Evolutionary conservation across 345 rosid genomes (phyloP), one percentile per base, ranked within the genome.

Genomic region (Bretschneidera sinensis): DNA sequence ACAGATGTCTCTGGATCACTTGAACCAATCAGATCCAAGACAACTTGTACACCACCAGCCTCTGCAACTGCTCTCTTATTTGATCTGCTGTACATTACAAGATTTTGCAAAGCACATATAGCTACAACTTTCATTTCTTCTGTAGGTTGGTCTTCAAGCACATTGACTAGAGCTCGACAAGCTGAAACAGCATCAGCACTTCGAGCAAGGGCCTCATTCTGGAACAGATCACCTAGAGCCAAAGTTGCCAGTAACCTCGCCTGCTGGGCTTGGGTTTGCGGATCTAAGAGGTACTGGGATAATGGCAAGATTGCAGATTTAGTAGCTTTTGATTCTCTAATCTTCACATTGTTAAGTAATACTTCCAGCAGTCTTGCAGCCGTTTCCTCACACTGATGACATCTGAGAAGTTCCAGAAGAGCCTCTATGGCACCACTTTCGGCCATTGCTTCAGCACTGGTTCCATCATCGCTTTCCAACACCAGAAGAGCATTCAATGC

Each of bases 71-170:
- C 99, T 79, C 99, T 80, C 83, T 89, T 95, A 76, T 95, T 95
- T 18, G 99, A 84, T 61, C 97, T 79, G 62, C 99, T 88, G 71
- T 85, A 78, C 97, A 84, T 91, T 33, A 95, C 98, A 69, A 95
- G 96, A 74, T 95, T 95, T 68, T 95, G 99, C 75, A 95, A 65
- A 60, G 99, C 91, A 79, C 99, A 95, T 73, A 95, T 85, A 8
- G 97, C 98, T 13, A 95, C 99, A 61, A 95, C 95, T 84, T 88
- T 95, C 98, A 91, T 95, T 78, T 95, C 99, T 83, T 95, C 99
- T 20, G 99, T 86, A 31, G 98, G 98, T 70, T 95, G 99, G 68
- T 95, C 99, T 76, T 95, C 98, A 22, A 95, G 98, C 68, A 95
- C 91, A 64, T 88, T 95, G 49, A 95, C 98, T 24, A 95, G 81